Evolutionary conservation across 1,284 basidiomycete species (phyloP).

Genomic region (Phenoliferia sp.): DNA sequence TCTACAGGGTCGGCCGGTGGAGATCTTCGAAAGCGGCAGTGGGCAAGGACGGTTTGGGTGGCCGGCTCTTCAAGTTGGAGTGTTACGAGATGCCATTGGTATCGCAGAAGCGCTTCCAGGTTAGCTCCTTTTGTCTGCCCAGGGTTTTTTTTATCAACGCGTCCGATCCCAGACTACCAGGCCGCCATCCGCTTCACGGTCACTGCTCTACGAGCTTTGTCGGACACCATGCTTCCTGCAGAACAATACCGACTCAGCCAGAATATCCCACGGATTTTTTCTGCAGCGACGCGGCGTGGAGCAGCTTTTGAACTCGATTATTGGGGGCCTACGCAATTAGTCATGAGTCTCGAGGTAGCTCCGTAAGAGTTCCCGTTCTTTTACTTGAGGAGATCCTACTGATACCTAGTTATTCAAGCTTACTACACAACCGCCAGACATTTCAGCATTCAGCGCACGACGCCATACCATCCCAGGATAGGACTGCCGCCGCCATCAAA

Average conservation of each 20-base stretch:
- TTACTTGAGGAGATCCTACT: neutral
- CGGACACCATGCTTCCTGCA: constrained; percentile 35
- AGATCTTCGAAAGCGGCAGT: constrained; percentile 31
- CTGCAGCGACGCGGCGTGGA: constrained; percentile 24
- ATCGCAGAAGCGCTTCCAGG: constrained; percentile 88
- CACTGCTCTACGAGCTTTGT: constrained; percentile 29
- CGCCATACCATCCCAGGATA: constrained; percentile 13
- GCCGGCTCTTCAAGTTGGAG: constrained; percentile 86
- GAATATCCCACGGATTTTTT: constrained; percentile 30
- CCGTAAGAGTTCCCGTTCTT: constrained; percentile 4
- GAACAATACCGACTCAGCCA: constrained; percentile 36
- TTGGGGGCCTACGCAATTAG: constrained; percentile 41
- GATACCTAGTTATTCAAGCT: constrained; percentile 51
- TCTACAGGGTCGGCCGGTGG: constrained; percentile 29
- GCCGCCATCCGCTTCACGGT: constrained; percentile 32
- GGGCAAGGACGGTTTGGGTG: constrained; percentile 67
- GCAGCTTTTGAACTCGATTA: constrained; percentile 36
- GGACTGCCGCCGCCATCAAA: constrained; percentile 1
- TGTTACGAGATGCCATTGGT: constrained; percentile 82
- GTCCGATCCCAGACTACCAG: constrained; percentile 36
- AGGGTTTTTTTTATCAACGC: constrained; percentile 18
- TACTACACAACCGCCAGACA: constrained; percentile 65
- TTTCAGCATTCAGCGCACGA: constrained; percentile 55
- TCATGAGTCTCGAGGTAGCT: constrained; percentile 32
- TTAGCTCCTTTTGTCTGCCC: constrained; percentile 44